Evolutionary conservation across 257 asterid genomes (phyloP).

Genomic region (Solanum sitiens): DNA sequence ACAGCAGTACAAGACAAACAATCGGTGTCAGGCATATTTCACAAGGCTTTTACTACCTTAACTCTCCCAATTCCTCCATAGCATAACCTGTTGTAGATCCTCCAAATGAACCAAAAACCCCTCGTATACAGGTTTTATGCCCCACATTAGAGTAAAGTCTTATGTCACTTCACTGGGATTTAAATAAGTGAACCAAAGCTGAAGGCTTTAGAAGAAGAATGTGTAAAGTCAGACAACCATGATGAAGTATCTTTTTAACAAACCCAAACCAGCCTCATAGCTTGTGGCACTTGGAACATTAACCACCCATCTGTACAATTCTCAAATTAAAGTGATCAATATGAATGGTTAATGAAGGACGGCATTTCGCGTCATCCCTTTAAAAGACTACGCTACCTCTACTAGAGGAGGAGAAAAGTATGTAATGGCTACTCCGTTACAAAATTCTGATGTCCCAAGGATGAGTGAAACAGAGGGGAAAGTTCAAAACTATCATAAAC

Average conservation of each 20-base stretch:
- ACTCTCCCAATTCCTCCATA: background rate
- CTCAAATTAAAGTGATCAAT: background rate
- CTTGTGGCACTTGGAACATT: background rate
- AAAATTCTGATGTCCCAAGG: background rate
- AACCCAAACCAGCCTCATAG: background rate
- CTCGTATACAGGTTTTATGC: background rate
- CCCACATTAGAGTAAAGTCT: background rate
- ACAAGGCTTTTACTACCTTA: background rate
- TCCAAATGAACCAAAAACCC: background rate
- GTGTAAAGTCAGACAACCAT: background rate
- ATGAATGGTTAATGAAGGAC: background rate
- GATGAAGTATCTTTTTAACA: background rate
- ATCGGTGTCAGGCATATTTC: background rate
- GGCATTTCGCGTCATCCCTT: background rate
- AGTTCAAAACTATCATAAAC: background rate
- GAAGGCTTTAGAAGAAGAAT: background rate
- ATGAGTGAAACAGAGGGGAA: background rate
- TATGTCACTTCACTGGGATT: background rate
- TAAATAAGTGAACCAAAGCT: background rate
- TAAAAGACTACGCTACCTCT: background rate
- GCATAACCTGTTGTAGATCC: background rate
- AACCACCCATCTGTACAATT: background rate
- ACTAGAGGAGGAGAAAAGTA: background rate
- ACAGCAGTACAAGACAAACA: background rate
- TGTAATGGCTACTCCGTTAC: background rate